Evolutionary conservation across 805 yeast species (phyloP).

Genomic region (Yarrowia bubula): DNA sequence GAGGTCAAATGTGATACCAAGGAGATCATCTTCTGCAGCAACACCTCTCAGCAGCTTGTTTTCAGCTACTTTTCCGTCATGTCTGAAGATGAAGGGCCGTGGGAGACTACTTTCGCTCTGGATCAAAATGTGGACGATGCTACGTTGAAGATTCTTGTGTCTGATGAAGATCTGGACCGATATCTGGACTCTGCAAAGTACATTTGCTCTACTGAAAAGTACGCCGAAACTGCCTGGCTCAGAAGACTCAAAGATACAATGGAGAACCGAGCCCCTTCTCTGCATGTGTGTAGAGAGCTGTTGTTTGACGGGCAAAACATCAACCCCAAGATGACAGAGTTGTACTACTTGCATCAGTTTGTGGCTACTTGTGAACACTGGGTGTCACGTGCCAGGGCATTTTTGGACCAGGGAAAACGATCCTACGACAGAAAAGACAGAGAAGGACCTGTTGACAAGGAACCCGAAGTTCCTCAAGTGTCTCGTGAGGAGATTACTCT

Average conservation of each 20-base stretch:
- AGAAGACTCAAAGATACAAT: neutral
- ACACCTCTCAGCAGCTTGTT: neutral
- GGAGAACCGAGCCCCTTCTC: neutral
- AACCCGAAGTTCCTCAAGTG: slow-evolving; percentile 30
- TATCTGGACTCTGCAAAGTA: neutral
- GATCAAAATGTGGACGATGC: neutral
- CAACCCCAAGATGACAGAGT: slow-evolving; percentile 4
- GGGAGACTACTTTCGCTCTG: neutral
- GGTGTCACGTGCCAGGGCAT: slow-evolving; percentile 6
- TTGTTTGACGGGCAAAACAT: neutral
- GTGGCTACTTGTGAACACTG: slow-evolving; percentile 12
- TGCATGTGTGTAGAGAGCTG: slow-evolving; percentile 29
- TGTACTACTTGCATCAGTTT: slow-evolving; percentile 15
- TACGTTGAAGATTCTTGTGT: neutral
- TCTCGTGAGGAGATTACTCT: slow-evolving; percentile 42
- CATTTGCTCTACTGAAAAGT: neutral
- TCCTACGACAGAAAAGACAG: slow-evolving; percentile 31
- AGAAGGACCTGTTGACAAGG: slow-evolving; percentile 22
- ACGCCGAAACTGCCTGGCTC: neutral
- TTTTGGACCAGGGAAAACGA: slow-evolving; percentile 7
- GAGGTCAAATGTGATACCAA: neutral
- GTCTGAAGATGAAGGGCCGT: neutral
- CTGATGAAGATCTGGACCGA: neutral
- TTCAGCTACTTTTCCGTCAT: neutral
- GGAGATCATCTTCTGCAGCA: neutral